A percentile compares a stretch with the other conserved stretches of the same genome.
Conservation (phyloP, 2,329 filamentous ascomycete genomes). For the Cladosporium velox region DNA sequence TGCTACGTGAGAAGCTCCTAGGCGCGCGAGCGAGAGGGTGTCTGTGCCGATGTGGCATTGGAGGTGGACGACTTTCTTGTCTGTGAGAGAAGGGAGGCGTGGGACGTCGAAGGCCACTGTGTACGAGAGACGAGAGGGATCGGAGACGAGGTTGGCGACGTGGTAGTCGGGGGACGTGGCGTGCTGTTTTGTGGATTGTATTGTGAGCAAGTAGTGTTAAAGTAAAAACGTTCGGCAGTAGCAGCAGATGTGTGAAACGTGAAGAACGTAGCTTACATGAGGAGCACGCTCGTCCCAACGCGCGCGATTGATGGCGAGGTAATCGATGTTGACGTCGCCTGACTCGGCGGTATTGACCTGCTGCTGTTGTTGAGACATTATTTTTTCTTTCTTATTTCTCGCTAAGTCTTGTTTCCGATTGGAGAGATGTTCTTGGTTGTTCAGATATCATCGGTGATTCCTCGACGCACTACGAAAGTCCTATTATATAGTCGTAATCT, state of each 20-base stretch:
- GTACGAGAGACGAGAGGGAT: constrained; percentile 24
- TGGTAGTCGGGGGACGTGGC: constrained; percentile 25
- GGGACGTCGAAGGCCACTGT: constrained; percentile 27
- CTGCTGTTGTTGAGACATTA: not conserved
- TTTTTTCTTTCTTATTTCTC: not conserved
- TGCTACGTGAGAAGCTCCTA: constrained; percentile 24
- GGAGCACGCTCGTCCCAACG: constrained; percentile 30
- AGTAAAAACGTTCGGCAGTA: not conserved
- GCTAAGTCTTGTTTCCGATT: not conserved
- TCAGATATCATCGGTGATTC: too few species aligned
- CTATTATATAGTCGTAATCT: too few species aligned
- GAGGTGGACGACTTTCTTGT: constrained; percentile 25
- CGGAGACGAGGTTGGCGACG: constrained; percentile 15
- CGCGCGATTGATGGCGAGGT: constrained; percentile 25
- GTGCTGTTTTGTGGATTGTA: constrained; percentile 20
- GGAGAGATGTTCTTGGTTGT: too few species aligned
- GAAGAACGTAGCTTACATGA: constrained; percentile 11
- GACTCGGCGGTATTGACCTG: not conserved
- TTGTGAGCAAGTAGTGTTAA: not conserved
- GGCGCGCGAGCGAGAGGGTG: constrained; percentile 29
- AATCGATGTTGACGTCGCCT: constrained; percentile 4
- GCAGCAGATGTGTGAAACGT: too few species aligned
- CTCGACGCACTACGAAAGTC: too few species aligned
- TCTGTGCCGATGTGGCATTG: constrained; percentile 32
- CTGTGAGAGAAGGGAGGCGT: constrained; percentile 21